Evolutionary conservation across 805 yeast genomes (phyloP).

Genomic region (Ogataea saltuana): DNA sequence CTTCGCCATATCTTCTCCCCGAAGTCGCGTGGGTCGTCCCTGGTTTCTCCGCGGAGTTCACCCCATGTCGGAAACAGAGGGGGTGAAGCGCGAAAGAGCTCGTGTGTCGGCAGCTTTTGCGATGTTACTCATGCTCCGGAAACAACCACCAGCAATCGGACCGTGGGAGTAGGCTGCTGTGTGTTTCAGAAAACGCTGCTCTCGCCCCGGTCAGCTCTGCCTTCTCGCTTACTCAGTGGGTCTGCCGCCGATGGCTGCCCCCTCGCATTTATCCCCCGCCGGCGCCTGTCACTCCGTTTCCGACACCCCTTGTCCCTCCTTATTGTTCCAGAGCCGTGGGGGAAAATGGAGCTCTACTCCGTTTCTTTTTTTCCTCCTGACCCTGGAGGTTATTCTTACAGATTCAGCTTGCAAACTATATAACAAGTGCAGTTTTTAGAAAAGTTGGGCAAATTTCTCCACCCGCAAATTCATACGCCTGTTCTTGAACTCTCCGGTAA

Average conservation of each 20-base stretch:
- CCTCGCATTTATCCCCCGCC: no score
- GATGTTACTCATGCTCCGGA: no score
- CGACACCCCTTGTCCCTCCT: conserved; percentile 10
- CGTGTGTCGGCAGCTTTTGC: background rate
- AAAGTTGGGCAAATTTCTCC: no score
- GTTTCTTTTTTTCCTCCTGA: conserved; percentile 8
- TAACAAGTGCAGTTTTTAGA: background rate
- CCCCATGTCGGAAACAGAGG: conserved; percentile 2
- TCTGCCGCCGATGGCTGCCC: no score
- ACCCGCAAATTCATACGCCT: no score
- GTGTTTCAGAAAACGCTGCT: no score
- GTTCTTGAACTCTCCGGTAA: no score
- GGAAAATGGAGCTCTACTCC: conserved; percentile 6
- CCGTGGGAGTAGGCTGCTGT: no score
- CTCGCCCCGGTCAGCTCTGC: no score
- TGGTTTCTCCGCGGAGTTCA: conserved; percentile 7
- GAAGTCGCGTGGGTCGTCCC: conserved; percentile 3
- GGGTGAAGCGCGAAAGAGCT: background rate
- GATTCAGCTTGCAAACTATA: conserved; percentile 4
- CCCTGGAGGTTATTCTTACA: conserved; percentile 2
- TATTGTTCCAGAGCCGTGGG: conserved; percentile 10
- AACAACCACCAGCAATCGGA: no score
- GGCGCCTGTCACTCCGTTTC: conserved; percentile 7
- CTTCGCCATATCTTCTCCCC: conserved; percentile 6
- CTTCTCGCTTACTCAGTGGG: no score